Conservation (phyloP, 1,139 yeast species). For the Taphrina communis region DNA sequence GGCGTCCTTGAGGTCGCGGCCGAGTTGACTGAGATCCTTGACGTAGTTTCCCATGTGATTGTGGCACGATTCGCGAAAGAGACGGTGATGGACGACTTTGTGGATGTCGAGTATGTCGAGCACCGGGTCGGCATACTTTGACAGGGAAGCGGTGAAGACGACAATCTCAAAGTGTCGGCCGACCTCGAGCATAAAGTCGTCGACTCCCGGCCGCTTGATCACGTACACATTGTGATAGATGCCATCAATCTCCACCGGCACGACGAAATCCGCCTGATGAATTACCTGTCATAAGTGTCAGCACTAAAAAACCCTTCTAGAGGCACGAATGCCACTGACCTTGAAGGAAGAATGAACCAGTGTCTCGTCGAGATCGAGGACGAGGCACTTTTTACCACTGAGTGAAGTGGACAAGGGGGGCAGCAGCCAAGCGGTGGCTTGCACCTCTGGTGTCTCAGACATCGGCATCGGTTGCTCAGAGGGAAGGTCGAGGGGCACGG, state of each 20-base stretch:
- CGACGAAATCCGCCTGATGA: conserved; percentile 91
- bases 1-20: conserved; percentile 83
- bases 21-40: conserved; percentile 89
- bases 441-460: conserved; percentile 17
- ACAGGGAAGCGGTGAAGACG: conserved; percentile 93
- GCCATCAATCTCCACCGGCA: conserved; percentile 88
- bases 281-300: conserved; percentile 57
- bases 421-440: conserved; percentile 56
- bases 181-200: conserved; percentile 80
- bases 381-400: conserved; percentile 76
- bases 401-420: conserved; percentile 59
- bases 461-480: background rate
- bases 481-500: conserved; percentile 9
- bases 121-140: conserved; percentile 94
- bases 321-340: conserved; percentile 10
- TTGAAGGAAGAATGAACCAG: conserved; percentile 94
- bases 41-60: conserved; percentile 90
- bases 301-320: background rate
- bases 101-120: conserved; percentile 81
- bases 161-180: conserved; percentile 92
- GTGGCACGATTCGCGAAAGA: conserved; percentile 85
- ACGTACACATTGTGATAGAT: conserved; percentile 94
- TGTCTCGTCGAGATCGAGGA: conserved; percentile 93
- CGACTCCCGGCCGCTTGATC: conserved; percentile 97
- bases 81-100: conserved; percentile 81